Evolutionary conservation across 2,329 filamentous ascomycete genomes (phyloP), one percentile per base, ranked within the genome.

Genomic region (Colletotrichum tropicale): DNA sequence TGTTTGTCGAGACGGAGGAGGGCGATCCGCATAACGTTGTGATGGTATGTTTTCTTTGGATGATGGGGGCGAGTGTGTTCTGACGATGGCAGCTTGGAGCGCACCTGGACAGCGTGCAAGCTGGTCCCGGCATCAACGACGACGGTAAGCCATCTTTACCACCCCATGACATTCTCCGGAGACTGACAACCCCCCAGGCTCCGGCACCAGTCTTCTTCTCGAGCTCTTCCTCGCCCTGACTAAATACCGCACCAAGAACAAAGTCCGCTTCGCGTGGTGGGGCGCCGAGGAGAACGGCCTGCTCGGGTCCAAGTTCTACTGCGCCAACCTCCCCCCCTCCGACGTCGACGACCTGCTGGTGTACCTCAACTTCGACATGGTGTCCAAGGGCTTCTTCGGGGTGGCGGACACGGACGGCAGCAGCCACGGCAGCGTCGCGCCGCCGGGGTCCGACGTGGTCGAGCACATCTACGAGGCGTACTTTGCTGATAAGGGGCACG

Each of bases 111-210:
- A 84, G 83, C 0, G 87, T 88, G 2, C 84, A 86, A 48, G 85
- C 84, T 6, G 87, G 87, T 0, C 84, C 87, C 1, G 87, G 87
- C 4, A 85, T 88, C 74, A 88, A 88, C 70, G 87, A 88, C 60
- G 86, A 88, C 69, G 87, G 76, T 72, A 71, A 13, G 72, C 16
- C 16, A 8, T 5, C 36, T 38, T 2, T 0, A 5, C 36, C 16
- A 9, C 16, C 16, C 8, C 6, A 8, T 16, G 36, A 18, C 16
- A 18, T 9, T 8, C 4, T 5, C 8, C 16, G 18, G 13, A 18
- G 10, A n/a, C 24, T 75, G 9, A 75, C 13, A 10, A 13, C 5
- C 2, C 7, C 10, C 18, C 21, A 76, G 81, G 87, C 9, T 87
- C 84, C 1, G 87, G 87, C 6, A 84, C 84, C 5, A 82, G 85